These are phyloP conservation scores for Phtheirospermum japonicum DNA, from an alignment of 257 asterid species.

Conservation along the genomic window DNA sequence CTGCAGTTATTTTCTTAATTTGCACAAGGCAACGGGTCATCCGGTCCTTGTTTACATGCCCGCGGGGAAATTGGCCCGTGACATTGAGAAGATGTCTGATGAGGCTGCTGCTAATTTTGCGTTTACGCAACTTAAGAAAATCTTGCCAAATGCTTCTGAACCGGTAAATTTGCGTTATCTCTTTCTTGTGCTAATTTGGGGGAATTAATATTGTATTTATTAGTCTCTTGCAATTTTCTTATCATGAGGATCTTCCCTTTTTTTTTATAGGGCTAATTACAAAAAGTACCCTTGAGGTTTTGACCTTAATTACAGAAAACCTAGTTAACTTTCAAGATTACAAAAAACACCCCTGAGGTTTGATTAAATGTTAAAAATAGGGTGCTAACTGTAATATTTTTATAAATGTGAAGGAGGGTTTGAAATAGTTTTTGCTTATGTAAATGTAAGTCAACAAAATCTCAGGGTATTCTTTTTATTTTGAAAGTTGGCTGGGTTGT, in stretches of 20 bases:
- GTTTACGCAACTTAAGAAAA: constrained; percentile 63
- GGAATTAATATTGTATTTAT: too few species aligned
- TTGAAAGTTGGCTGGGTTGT: too few species aligned
- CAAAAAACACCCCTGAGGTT: not conserved
- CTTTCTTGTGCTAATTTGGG: not conserved
- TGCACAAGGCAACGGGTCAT: constrained; percentile 96
- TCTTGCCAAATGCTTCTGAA: constrained; percentile 75
- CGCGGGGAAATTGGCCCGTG: constrained; percentile 88
- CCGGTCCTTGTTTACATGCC: constrained; percentile 97
- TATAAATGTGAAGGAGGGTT: too few species aligned
- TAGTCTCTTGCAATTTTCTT: not conserved
- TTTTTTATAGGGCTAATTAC: not conserved
- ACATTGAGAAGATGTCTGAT: constrained; percentile 80
- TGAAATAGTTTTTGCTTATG: too few species aligned
- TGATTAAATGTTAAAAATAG: too few species aligned
- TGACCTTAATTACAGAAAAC: not conserved
- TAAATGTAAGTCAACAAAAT: too few species aligned
- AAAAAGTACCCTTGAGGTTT: not conserved
- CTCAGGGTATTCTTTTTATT: too few species aligned
- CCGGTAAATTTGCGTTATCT: constrained; percentile 54
- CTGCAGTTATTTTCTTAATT: constrained; percentile 93
- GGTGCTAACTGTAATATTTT: too few species aligned
- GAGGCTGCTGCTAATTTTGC: constrained; percentile 91
- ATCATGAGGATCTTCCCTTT: too few species aligned
- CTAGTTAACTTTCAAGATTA: not conserved